Evolutionary conservation across 2,329 filamentous ascomycete species (phyloP).

Genomic region (Cordyceps javanica): DNA sequence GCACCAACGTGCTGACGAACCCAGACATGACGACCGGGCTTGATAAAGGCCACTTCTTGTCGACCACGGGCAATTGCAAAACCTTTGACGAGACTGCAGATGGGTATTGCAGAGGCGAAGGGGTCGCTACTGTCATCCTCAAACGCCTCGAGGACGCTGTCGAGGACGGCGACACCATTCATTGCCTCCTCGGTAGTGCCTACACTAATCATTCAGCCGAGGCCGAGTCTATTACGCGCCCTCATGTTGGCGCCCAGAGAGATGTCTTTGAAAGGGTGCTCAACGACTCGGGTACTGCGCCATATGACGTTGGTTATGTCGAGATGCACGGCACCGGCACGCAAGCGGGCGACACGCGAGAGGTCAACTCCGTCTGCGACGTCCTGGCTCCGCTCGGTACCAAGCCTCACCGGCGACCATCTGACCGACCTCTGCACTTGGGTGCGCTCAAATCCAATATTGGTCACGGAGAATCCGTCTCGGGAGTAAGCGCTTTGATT

Average conservation of each 20-base stretch:
- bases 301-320: slow-evolving; percentile 72
- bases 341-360: slow-evolving; percentile 74
- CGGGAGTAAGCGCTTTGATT: slow-evolving; percentile 40
- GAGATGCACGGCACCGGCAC: slow-evolving; percentile 90
- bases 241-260: slow-evolving; percentile 71
- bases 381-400: slow-evolving; percentile 20
- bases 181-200: slow-evolving; percentile 70
- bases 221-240: slow-evolving; percentile 76
- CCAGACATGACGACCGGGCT: slow-evolving; percentile 73
- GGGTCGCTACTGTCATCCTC: slow-evolving; percentile 63
- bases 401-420: background rate
- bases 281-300: slow-evolving; percentile 66
- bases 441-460: slow-evolving; percentile 60
- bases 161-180: slow-evolving; percentile 67
- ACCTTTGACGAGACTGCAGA: slow-evolving; percentile 76
- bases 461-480: slow-evolving; percentile 58
- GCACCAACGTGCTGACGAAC: slow-evolving; percentile 67
- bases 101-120: slow-evolving; percentile 77
- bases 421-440: slow-evolving; percentile 39
- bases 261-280: slow-evolving; percentile 64
- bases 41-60: slow-evolving; percentile 70
- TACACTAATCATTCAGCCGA: slow-evolving; percentile 79
- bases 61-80: slow-evolving; percentile 43
- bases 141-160: slow-evolving; percentile 75
- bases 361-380: slow-evolving; percentile 69